Conservation (phyloP, 2,329 filamentous ascomycete genomes). For the Pseudomassariella vexata region DNA sequence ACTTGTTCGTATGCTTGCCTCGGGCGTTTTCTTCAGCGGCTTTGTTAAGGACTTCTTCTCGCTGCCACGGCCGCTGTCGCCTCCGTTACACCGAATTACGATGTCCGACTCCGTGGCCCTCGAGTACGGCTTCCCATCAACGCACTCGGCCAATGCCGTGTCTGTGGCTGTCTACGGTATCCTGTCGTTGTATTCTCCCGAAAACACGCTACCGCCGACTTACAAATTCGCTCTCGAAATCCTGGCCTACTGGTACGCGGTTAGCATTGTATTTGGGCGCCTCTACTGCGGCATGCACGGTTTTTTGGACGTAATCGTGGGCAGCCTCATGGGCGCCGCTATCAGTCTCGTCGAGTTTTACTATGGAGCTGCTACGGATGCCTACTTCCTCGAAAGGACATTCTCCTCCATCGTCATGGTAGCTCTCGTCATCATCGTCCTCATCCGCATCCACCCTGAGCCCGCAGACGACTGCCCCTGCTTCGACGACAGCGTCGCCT, state of each 20-base stretch:
- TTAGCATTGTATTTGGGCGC: conserved; percentile 84
- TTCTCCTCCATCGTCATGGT: conserved; percentile 61
- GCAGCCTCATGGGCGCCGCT: conserved; percentile 68
- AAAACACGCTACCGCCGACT: conserved; percentile 54
- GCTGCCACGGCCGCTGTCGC: conserved; percentile 84
- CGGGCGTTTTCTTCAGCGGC: conserved; percentile 80
- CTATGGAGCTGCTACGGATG: conserved; percentile 58
- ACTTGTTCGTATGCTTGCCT: conserved; percentile 69
- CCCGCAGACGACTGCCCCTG: conserved; percentile 96
- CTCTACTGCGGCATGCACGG: conserved; percentile 99
- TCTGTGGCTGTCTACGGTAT: conserved; percentile 86
- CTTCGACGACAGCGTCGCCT: conserved; percentile 92
- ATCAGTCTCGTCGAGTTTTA: conserved; percentile 56
- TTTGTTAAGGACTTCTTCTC: conserved; percentile 94
- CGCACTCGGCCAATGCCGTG: conserved; percentile 93
- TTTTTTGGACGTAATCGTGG: conserved; percentile 83
- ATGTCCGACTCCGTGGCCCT: conserved; percentile 95
- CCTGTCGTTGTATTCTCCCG: conserved; percentile 60
- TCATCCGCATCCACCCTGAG: conserved; percentile 89
- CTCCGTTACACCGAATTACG: conserved; percentile 87
- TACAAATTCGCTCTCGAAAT: conserved; percentile 59
- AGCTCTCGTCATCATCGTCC: conserved; percentile 60
- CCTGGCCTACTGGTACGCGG: conserved; percentile 75
- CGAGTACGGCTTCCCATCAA: conserved; percentile 96
- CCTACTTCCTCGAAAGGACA: conserved; percentile 60